Conservation (phyloP, 139 green algal genomes). For the Picochlorum sp. region DNA sequence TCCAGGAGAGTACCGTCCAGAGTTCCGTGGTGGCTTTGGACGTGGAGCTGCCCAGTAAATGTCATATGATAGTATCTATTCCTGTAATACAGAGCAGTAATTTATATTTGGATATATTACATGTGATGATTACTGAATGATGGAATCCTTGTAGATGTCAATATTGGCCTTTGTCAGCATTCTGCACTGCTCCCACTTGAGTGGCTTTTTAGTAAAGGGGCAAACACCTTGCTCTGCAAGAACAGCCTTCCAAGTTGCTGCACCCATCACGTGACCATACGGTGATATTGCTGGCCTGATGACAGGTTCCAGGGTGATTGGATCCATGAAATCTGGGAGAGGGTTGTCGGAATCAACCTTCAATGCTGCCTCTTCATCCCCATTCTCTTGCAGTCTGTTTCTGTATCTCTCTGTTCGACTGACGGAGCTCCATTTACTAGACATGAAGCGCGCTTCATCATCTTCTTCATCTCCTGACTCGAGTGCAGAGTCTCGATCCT, state of each 20-base stretch:
- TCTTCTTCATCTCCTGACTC: constrained; percentile 24
- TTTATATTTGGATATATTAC: no score
- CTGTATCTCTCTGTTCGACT: constrained; percentile 58
- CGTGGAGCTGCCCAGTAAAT: constrained; percentile 28
- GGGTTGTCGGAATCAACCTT: constrained; percentile 51
- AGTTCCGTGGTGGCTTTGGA: constrained; percentile 46
- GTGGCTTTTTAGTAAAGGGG: constrained; percentile 83
- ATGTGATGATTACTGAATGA: constrained; percentile 20
- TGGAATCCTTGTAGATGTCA: constrained; percentile 45
- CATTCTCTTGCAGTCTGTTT: constrained; percentile 48
- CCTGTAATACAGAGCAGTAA: no score
- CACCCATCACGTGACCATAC: constrained; percentile 82
- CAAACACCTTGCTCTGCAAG: constrained; percentile 63
- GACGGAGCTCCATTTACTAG: constrained; percentile 61
- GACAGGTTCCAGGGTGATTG: constrained; percentile 57
- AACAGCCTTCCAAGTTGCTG: constrained; percentile 82
- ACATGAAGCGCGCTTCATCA: constrained; percentile 34
- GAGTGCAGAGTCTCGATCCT: constrained; percentile 6
- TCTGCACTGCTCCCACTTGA: constrained; percentile 60
- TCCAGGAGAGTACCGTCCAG: constrained; percentile 44
- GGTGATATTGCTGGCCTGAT: constrained; percentile 71
- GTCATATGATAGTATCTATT: constrained; percentile 7
- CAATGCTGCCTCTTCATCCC: constrained; percentile 26
- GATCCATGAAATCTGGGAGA: constrained; percentile 69
- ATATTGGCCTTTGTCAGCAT: constrained; percentile 71